Evolutionary conservation across 2,329 filamentous ascomycete genomes (phyloP).

Genomic region (Fusarium veterinarium): DNA sequence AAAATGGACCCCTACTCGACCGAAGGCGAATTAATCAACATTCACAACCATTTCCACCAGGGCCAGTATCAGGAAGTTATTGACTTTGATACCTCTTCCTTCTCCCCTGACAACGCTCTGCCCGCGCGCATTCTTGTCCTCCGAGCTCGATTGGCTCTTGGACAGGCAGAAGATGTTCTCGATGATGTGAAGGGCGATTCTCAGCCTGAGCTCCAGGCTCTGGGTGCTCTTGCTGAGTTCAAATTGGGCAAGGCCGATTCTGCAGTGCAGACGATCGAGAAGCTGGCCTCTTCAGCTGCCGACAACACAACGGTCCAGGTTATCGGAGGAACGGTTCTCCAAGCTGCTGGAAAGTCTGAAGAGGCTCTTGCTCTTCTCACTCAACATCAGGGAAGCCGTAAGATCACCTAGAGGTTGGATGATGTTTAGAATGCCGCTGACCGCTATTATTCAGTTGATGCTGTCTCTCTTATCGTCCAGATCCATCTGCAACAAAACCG

Average conservation of each 20-base stretch:
- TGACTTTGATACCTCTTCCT: slow-evolving; percentile 83
- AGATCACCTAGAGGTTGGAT: slow-evolving; percentile 49
- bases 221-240: slow-evolving; percentile 79
- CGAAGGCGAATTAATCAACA: slow-evolving; percentile 78
- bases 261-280: slow-evolving; percentile 72
- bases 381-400: slow-evolving; percentile 88
- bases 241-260: slow-evolving; percentile 68
- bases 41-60: slow-evolving; percentile 77
- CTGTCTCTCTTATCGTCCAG: slow-evolving; percentile 89
- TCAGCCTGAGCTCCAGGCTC: slow-evolving; percentile 79
- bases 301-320: slow-evolving; percentile 88
- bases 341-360: slow-evolving; percentile 83
- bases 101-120: slow-evolving; percentile 82
- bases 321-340: slow-evolving; percentile 82
- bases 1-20: slow-evolving; percentile 77
- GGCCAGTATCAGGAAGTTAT: slow-evolving; percentile 89
- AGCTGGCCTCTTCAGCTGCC: slow-evolving; percentile 72
- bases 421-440: slow-evolving; percentile 39
- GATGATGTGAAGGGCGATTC: slow-evolving; percentile 73
- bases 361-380: slow-evolving; percentile 83
- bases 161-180: slow-evolving; percentile 79
- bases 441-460: slow-evolving; percentile 64
- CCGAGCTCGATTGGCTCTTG: slow-evolving; percentile 85
- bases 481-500: slow-evolving; percentile 94
- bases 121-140: slow-evolving; percentile 82